Evolutionary conservation across 2,329 filamentous ascomycete species (phyloP).

Genomic region (Emericellopsis atlantica): DNA sequence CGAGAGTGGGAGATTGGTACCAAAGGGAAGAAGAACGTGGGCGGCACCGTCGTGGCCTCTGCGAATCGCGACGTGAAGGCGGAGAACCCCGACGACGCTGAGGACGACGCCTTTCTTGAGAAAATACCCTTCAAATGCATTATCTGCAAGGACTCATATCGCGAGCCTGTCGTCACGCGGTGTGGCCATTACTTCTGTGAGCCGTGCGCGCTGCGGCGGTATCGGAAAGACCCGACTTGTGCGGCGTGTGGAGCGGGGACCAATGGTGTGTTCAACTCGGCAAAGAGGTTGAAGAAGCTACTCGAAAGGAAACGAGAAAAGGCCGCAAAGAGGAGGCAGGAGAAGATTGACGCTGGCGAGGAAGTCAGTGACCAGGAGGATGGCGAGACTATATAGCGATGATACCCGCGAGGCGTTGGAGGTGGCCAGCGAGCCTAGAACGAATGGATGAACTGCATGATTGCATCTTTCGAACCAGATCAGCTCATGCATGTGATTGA

Average conservation of each 20-base stretch:
- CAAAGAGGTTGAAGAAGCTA: constrained; percentile 71
- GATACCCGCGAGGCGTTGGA: background rate
- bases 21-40: constrained; percentile 52
- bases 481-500: too few relatives aligned
- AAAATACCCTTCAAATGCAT: constrained; percentile 85
- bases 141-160: constrained; percentile 71
- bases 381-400: background rate
- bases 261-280: constrained; percentile 78
- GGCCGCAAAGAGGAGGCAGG: constrained; percentile 42
- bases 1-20: constrained; percentile 82
- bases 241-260: constrained; percentile 78
- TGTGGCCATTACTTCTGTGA: constrained; percentile 97
- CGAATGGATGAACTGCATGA: too few relatives aligned
- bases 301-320: constrained; percentile 60
- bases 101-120: constrained; percentile 61
- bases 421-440: background rate
- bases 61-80: constrained; percentile 32
- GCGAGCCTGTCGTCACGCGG: constrained; percentile 69
- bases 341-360: constrained; percentile 36
- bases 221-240: constrained; percentile 76
- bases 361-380: constrained; percentile 26
- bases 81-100: constrained; percentile 27
- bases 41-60: constrained; percentile 49
- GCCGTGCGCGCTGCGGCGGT: constrained; percentile 73
- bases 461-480: too few relatives aligned